Base-by-base conservation (phyloP, 1,139 yeast species). In the Citeromyces siamensis region DNA sequence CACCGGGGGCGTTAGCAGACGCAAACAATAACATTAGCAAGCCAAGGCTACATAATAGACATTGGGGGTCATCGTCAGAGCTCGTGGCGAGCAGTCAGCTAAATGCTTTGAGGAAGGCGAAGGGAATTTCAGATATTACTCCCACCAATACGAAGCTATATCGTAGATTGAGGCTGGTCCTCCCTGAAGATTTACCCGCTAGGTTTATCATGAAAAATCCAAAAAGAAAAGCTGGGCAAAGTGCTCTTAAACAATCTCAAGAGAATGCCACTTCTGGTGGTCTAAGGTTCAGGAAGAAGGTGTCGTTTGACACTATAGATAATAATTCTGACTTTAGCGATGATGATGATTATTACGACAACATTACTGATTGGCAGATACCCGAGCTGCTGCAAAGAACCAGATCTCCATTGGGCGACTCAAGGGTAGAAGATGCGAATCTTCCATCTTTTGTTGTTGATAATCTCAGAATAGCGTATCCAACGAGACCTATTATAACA, bases 291-390 rank as follows among this genome's bases (percentile, higher is more conserved):
- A 34, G 41, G 19, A 43, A 49, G 5, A 40, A 57, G 18, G 66
- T 64, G 2, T 62, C 68, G 7, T 68, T 68, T 44, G 73, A 68
- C 44, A 66, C 72, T 3, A 17, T 26, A 20, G 53, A 49, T n/a
- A 52, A 46, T 36, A 46, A 42, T 7, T 46, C 47, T n/a, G 42
- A 44, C 31, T 50, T 45, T 10, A 48, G 43, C 33, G 41, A 40
- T 31, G 44, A 43, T 19, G 46, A 44, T 10, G 45, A 42, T 21
- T 44, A 49, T 18, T 54, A 50, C 18, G 52, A 47, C 33, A 32
- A 22, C 7, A 19, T 17, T 6, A 13, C 22, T 23, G 36, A 19
- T 23, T 23, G 29, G 32, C 31, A 13, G 10, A 20, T 33, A 19
- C 23, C 35, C 31, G 31, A 26, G 16, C 31, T 26, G 16, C 14